phyloP scores from a whole-genome alignment of 73 alveolate species.

The Tetrahymena malaccensis region DNA sequence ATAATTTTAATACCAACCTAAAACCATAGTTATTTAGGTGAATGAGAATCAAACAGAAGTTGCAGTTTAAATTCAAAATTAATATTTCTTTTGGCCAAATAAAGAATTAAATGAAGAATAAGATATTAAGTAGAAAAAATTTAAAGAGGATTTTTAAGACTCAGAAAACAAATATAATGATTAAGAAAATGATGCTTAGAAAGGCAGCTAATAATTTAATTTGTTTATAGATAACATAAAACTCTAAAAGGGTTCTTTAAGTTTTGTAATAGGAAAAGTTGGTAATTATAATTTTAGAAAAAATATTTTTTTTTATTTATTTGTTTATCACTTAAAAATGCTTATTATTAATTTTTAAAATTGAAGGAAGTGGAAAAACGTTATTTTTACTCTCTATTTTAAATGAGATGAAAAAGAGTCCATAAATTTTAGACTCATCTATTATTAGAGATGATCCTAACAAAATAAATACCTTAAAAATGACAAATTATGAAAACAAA shows the following conservation, averaged over 20 bases:
- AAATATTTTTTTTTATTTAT: too few relatives aligned
- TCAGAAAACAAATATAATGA: not conserved
- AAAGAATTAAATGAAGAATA: not conserved
- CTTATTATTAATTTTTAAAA: too few relatives aligned
- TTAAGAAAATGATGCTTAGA: not conserved
- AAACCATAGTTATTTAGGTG: not conserved
- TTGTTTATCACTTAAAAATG: too few relatives aligned
- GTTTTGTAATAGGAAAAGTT: conserved; percentile 21
- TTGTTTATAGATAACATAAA: not conserved
- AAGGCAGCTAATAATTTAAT: not conserved
- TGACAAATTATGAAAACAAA: conserved; percentile 30
- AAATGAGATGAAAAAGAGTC: conserved; percentile 18
- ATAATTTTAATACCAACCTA: not conserved
- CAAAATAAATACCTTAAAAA: not conserved
- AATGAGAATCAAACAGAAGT: not conserved
- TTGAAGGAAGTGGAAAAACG: conserved; percentile 19
- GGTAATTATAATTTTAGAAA: not conserved
- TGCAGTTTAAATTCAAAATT: conserved; percentile 2
- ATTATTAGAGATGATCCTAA: not conserved
- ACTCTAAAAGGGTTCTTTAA: conserved; percentile 1
- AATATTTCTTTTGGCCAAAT: conserved; percentile 9
- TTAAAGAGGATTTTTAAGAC: not conserved
- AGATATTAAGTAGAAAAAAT: not conserved
- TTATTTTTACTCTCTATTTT: conserved; percentile 21
- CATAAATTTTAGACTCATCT: not conserved